Conservation (phyloP, 495 filamentous ascomycete species). For the Daldinia bambusicola region DNA sequence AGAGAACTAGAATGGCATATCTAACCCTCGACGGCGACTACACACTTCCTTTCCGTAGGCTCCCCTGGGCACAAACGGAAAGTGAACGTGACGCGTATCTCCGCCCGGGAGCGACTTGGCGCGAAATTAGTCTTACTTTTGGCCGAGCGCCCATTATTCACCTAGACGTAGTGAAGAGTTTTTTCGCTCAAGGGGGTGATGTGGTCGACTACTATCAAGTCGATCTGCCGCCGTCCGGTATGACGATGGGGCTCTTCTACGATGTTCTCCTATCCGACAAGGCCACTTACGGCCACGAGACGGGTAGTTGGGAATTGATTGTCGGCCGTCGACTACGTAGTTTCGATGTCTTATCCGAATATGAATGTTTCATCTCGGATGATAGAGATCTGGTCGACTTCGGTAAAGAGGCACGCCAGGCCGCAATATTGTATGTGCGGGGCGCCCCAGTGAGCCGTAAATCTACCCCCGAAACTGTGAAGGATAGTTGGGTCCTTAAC, state of each 20-base stretch:
- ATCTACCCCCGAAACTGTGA: neutral
- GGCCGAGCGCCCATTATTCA: constrained; percentile 35
- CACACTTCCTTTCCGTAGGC: constrained; percentile 39
- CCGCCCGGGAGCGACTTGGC: constrained; percentile 42
- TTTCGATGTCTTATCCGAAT: constrained; percentile 32
- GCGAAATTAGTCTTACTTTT: constrained; percentile 41
- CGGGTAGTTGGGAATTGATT: constrained; percentile 40
- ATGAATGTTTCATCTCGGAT: constrained; percentile 37
- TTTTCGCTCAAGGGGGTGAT: constrained; percentile 11
- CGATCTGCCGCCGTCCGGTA: constrained; percentile 34
- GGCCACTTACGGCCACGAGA: constrained; percentile 39
- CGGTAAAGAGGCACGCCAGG: constrained; percentile 27
- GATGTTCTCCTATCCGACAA: constrained; percentile 43
- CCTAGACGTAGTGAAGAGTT: constrained; percentile 43
- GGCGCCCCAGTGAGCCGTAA: constrained; percentile 23
- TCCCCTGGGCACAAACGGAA: constrained; percentile 33
- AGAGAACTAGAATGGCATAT: constrained; percentile 22
- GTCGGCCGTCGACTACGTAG: constrained; percentile 28
- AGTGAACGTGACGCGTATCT: constrained; percentile 25
- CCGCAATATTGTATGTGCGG: constrained; percentile 36
- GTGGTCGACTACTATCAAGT: constrained; percentile 42
- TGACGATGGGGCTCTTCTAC: constrained; percentile 44
- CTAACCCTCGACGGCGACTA: constrained; percentile 41
- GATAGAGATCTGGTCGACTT: constrained; percentile 33
- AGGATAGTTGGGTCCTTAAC: constrained; percentile 23